Conservation (phyloP, 1,139 yeast species). For the Pichia sp. region DNA sequence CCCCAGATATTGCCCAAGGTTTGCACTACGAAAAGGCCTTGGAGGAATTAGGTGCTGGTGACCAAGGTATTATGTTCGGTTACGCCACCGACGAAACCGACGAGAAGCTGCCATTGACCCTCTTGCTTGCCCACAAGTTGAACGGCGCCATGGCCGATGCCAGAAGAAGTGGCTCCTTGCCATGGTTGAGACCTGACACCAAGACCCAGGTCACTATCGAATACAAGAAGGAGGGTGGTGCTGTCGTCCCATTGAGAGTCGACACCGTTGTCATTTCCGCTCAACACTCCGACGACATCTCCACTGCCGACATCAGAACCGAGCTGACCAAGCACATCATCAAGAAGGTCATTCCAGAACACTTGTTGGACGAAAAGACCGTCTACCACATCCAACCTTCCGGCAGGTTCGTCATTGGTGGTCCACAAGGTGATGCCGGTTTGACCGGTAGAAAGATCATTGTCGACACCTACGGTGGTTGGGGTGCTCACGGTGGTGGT, state of each 20-base stretch:
- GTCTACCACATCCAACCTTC: constrained; percentile 98
- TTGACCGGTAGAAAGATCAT: constrained; percentile 98
- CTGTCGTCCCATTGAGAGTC: constrained; percentile 91
- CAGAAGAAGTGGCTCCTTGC: constrained; percentile 90
- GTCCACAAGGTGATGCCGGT: constrained; percentile 99
- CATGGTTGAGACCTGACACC: constrained; percentile 99
- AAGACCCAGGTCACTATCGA: constrained; percentile 99
- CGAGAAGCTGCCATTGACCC: constrained; percentile 93
- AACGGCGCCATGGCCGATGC: constrained; percentile 96
- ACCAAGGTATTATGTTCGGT: constrained; percentile 99
- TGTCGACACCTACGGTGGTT: constrained; percentile 99
- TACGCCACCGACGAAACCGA: constrained; percentile 99
- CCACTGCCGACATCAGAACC: constrained; percentile 85
- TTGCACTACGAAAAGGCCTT: constrained; percentile 94
- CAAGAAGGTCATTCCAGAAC: constrained; percentile 87
- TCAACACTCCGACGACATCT: constrained; percentile 93
- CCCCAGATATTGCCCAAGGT: constrained; percentile 99
- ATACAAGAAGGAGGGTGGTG: constrained; percentile 90
- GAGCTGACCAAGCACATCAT: constrained; percentile 75
- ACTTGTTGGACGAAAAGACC: constrained; percentile 90
- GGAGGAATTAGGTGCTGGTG: constrained; percentile 99
- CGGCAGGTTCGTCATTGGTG: constrained; percentile 99
- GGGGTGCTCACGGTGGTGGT: constrained; percentile 99
- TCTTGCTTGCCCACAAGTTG: constrained; percentile 90
- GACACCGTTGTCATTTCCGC: constrained; percentile 97